These are phyloP conservation scores for Cardamine resedifolia DNA, from an alignment of 345 rosid genomes.

Conservation along the genomic window DNA sequence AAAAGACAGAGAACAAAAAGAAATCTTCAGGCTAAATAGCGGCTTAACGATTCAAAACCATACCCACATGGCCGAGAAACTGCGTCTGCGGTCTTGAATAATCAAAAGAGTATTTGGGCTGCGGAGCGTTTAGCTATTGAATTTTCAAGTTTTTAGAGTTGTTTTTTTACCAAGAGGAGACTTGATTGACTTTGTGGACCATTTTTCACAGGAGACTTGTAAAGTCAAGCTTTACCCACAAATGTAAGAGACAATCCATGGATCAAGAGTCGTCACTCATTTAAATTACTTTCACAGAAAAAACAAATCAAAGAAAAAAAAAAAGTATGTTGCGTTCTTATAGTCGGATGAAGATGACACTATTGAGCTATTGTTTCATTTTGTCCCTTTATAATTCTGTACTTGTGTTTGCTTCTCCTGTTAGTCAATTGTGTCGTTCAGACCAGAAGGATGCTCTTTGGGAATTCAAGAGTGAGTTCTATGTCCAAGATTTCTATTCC, in stretches of 20 bases:
- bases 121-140: too few relatives aligned
- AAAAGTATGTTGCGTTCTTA: neutral
- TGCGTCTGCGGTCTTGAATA: too few relatives aligned
- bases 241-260: neutral
- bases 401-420: conserved; percentile 5
- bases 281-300: neutral
- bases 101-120: too few relatives aligned
- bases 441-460: conserved; percentile 28
- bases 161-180: too few relatives aligned
- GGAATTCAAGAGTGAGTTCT: conserved; percentile 22
- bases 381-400: neutral
- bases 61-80: too few relatives aligned
- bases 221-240: too few relatives aligned
- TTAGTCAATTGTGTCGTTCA: neutral
- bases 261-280: neutral
- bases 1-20: too few relatives aligned
- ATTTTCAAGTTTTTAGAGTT: too few relatives aligned
- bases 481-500: neutral
- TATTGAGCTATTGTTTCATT: neutral
- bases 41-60: too few relatives aligned
- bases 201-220: too few relatives aligned
- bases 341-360: neutral
- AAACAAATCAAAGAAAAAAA: neutral
- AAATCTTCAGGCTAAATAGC: too few relatives aligned
- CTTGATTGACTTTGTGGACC: too few relatives aligned